A percentile compares a stretch with the other conserved stretches of the same genome.
These are phyloP conservation scores for Typha latifolia DNA, from an alignment of 176 grass and related monocot genomes.

Conservation along the genomic window DNA sequence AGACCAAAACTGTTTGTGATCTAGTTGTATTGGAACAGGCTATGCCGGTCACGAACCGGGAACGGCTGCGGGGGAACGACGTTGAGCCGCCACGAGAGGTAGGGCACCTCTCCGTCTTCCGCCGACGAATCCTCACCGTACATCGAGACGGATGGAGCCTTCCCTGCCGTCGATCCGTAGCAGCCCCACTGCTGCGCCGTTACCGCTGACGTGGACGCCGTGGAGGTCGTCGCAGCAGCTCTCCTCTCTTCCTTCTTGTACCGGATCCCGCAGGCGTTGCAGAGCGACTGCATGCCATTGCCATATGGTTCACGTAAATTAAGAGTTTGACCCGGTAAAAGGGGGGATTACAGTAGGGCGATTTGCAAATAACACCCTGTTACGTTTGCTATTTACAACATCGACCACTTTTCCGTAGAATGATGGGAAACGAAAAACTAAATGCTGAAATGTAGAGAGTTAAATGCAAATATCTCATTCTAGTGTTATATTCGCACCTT, in stretches of 20 bases:
- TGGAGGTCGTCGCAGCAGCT: constrained; percentile 42
- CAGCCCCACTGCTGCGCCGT: constrained; percentile 67
- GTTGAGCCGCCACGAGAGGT: constrained; percentile 73
- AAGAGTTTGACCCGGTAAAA: neutral
- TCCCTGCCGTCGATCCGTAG: constrained; percentile 48
- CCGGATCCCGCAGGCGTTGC: constrained; percentile 93
- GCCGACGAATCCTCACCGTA: constrained; percentile 21
- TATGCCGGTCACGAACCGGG: constrained; percentile 48
- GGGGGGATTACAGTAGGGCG: neutral
- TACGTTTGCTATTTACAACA: neutral
- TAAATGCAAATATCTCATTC: neutral
- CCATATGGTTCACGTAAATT: neutral
- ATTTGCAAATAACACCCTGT: neutral
- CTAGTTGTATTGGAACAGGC: constrained; percentile 85
- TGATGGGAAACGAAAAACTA: neutral
- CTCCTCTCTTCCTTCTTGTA: constrained; percentile 98
- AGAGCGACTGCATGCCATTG: constrained; percentile 50
- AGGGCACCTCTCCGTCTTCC: constrained; percentile 31
- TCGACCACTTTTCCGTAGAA: neutral
- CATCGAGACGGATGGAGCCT: constrained; percentile 30
- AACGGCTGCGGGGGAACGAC: constrained; percentile 49
- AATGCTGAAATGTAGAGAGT: neutral
- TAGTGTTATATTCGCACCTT: constrained; percentile 37
- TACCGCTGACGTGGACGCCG: constrained; percentile 9
- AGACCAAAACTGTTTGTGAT: neutral